phyloP scores from a whole-genome alignment of 192 early-diverging fungal genomes.

The Pilobolus umbonatus region DNA sequence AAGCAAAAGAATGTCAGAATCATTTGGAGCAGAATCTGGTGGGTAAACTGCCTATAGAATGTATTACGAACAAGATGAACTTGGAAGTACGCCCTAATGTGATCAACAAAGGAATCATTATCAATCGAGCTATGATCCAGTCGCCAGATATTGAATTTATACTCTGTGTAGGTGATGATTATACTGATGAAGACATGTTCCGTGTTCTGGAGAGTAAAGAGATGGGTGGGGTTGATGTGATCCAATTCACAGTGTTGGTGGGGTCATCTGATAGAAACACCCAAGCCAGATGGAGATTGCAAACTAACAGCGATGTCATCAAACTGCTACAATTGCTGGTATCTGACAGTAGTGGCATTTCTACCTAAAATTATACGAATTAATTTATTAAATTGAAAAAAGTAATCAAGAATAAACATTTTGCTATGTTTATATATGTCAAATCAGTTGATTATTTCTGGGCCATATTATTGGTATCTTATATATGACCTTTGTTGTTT shows the following conservation, averaged over 20 bases:
- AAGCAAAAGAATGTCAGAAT: conserved; percentile 97
- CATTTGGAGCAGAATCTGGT: conserved; percentile 87
- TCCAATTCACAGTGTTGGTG: conserved; percentile 54
- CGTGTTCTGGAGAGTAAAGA: conserved; percentile 1
- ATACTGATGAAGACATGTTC: conserved; percentile 99
- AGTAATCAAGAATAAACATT: too few relatives aligned
- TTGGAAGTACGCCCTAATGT: conserved; percentile 87
- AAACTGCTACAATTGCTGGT: neutral
- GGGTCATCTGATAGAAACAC: conserved; percentile 84
- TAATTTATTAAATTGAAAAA: too few relatives aligned
- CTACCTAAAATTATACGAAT: too few relatives aligned
- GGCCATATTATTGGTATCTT: too few relatives aligned
- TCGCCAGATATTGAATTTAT: conserved; percentile 76
- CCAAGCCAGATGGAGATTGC: conserved; percentile 81
- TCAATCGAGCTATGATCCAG: conserved; percentile 68
- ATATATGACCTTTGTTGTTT: too few relatives aligned
- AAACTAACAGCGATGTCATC: conserved; percentile 60
- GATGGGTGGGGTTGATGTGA: neutral
- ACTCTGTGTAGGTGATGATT: conserved; percentile 93
- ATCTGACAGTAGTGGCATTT: too few relatives aligned
- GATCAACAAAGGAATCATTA: conserved; percentile 98
- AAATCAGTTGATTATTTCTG: too few relatives aligned
- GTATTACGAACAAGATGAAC: conserved; percentile 95
- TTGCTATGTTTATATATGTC: too few relatives aligned
- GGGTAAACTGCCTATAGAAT: conserved; percentile 91